Percentiles rank a stretch among this genome's conserved stretches.
Evolutionary conservation across 345 rosid genomes (phyloP).

Genomic region (Eucalyptus tenuipes): DNA sequence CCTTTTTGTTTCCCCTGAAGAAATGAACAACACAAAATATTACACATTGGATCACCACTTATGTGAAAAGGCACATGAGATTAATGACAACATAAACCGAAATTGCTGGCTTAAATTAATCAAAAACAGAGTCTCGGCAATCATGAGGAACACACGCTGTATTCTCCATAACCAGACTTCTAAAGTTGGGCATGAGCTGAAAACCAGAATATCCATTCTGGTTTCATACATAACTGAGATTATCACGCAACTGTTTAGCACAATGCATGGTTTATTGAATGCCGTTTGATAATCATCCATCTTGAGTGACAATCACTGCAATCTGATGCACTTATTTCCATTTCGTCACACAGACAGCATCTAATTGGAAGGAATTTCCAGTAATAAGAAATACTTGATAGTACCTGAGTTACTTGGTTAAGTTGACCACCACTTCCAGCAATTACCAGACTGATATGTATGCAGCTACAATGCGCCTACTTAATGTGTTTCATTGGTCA

Average conservation of each 20-base stretch:
- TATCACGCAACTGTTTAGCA: not conserved
- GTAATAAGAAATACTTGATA: not conserved
- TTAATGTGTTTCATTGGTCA: not conserved
- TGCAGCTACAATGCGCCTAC: not conserved
- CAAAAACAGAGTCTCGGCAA: not conserved
- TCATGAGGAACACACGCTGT: not conserved
- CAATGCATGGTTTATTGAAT: not conserved
- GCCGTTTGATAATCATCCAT: not conserved
- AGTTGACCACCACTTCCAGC: not conserved
- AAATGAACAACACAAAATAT: not conserved
- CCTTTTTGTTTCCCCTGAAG: slow-evolving; percentile 84
- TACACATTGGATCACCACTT: not conserved
- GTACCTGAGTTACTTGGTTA: not conserved
- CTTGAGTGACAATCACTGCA: not conserved
- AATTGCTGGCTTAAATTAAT: not conserved
- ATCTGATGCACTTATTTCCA: not conserved
- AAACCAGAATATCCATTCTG: not conserved
- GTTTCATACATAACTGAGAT: not conserved
- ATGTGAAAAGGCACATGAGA: not conserved
- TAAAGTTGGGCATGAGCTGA: not conserved
- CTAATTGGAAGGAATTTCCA: not conserved
- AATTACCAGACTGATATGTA: not conserved
- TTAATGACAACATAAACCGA: not conserved
- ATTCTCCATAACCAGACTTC: not conserved
- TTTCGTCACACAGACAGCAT: not conserved